Evolutionary conservation across 2,329 filamentous ascomycete genomes (phyloP).

Genomic region (Magnaporthiopsis poae): DNA sequence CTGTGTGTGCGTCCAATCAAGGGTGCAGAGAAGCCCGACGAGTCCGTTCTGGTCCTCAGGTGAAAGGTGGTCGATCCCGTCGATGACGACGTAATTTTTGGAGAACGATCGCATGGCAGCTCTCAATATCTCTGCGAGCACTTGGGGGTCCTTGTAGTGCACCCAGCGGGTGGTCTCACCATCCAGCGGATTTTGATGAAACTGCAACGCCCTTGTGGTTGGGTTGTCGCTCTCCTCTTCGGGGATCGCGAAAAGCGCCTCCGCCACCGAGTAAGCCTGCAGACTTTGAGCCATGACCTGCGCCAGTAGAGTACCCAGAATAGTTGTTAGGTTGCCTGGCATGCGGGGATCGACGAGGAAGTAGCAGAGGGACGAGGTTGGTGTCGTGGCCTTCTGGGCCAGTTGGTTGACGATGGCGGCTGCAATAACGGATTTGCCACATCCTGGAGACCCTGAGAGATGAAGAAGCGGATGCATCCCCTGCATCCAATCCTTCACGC

Average conservation of each 20-base stretch:
- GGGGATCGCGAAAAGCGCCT: too few species aligned
- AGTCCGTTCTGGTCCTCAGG: neutral
- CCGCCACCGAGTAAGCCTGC: neutral
- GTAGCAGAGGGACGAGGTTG: neutral
- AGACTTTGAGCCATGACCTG: neutral
- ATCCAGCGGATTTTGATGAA: neutral
- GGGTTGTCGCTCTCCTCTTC: neutral
- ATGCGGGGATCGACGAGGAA: neutral
- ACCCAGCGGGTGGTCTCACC: neutral
- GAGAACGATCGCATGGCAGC: neutral
- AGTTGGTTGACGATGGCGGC: constrained; percentile 12
- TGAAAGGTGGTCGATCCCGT: neutral
- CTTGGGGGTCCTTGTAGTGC: neutral
- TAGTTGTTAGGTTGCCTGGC: neutral
- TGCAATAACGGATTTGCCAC: constrained; percentile 20
- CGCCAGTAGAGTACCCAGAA: neutral
- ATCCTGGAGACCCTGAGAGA: constrained; percentile 17
- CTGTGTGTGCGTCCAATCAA: neutral
- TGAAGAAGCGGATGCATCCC: neutral
- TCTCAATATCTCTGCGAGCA: neutral
- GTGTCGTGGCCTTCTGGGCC: neutral
- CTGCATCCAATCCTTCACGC: neutral
- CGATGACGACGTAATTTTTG: neutral
- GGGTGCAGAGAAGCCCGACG: neutral
- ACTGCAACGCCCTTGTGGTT: neutral